Evolutionary conservation across 2,329 filamentous ascomycete species (phyloP).

Genomic region (Hymenoscyphus repandus): DNA sequence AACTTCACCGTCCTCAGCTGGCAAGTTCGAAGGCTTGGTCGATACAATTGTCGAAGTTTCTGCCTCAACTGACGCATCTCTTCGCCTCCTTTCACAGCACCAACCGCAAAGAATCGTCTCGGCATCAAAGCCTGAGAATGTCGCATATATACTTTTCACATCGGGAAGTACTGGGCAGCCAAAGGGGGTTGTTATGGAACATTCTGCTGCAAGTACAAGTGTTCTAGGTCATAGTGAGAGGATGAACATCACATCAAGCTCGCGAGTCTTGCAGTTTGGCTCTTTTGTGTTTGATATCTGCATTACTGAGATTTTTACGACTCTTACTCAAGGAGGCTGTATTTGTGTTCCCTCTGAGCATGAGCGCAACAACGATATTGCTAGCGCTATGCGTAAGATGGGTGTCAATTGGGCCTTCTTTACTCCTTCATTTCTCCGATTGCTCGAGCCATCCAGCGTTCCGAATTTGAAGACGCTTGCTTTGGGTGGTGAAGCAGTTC

Average conservation of each 20-base stretch:
- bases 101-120: too few relatives aligned
- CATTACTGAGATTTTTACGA: slow-evolving; percentile 29
- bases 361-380: slow-evolving; percentile 33
- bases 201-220: slow-evolving; percentile 9
- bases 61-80: slow-evolving; percentile 1
- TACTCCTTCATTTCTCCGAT: neutral
- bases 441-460: neutral
- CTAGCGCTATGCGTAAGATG: slow-evolving; percentile 18
- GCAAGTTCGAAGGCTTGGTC: too few relatives aligned
- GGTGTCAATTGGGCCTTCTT: slow-evolving; percentile 2
- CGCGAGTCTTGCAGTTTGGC: slow-evolving; percentile 3
- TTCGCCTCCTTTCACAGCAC: neutral
- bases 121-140: slow-evolving; percentile 1
- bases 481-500: neutral
- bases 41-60: neutral
- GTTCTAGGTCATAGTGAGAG: neutral
- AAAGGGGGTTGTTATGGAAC: slow-evolving; percentile 18
- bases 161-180: slow-evolving; percentile 29
- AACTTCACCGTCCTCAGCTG: slow-evolving; percentile 8
- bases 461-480: neutral
- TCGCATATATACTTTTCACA: slow-evolving; percentile 25
- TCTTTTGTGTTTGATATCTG: slow-evolving; percentile 30
- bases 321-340: slow-evolving; percentile 32
- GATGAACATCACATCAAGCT: neutral
- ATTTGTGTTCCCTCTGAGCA: slow-evolving; percentile 36